phyloP scores from a whole-genome alignment of 2,329 filamentous ascomycete species.

The Verticillium longisporum region DNA sequence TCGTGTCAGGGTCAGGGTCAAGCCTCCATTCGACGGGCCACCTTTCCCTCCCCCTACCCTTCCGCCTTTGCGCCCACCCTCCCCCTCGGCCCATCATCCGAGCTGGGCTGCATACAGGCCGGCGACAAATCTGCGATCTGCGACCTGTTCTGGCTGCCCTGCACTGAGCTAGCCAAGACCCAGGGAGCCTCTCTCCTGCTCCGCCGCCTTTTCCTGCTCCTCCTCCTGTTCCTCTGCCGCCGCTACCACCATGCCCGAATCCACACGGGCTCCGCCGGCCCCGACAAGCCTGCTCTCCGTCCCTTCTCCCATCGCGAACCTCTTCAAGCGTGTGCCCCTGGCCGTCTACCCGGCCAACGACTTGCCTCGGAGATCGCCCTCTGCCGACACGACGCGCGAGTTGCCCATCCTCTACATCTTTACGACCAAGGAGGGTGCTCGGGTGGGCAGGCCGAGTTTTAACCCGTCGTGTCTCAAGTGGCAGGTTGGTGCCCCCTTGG shows the following conservation, averaged over 20 bases:
- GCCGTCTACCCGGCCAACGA: constrained; percentile 67
- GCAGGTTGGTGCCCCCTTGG: constrained; percentile 60
- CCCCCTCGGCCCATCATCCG: background rate
- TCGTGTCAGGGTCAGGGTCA: background rate
- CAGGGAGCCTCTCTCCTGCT: too few species aligned
- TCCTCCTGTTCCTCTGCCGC: background rate
- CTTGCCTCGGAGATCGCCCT: constrained; percentile 57
- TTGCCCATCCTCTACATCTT: constrained; percentile 70
- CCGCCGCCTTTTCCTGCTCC: background rate
- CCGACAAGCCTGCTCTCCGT: constrained; percentile 43
- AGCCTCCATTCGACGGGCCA: background rate
- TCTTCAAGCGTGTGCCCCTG: constrained; percentile 84
- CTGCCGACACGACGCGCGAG: constrained; percentile 17
- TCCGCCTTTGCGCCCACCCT: background rate
- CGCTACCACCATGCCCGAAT: constrained; percentile 10
- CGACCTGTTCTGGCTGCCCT: background rate
- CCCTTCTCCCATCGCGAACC: constrained; percentile 67
- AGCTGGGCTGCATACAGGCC: background rate
- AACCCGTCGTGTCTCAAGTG: constrained; percentile 93
- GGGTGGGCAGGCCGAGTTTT: constrained; percentile 62
- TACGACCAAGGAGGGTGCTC: constrained; percentile 55
- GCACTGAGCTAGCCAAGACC: background rate
- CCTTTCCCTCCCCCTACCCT: background rate
- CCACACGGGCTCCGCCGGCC: constrained; percentile 6
- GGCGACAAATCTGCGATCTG: background rate